Conservation (phyloP, 192 early-diverging fungal species). For the Obelidium mucronatum region DNA sequence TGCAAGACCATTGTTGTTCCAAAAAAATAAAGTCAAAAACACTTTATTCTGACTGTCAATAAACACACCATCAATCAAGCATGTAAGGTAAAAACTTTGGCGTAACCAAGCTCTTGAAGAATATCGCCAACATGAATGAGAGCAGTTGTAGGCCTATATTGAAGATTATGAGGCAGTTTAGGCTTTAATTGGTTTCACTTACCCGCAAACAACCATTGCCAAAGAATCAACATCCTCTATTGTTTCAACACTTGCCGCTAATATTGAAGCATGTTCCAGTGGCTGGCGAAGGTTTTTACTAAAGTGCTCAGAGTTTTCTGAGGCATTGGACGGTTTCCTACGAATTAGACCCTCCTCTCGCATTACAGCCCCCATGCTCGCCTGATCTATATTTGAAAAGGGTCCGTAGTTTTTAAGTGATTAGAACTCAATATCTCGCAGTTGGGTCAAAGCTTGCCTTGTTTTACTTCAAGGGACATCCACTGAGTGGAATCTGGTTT, state of each 20-base stretch:
- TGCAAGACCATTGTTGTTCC: too few relatives aligned
- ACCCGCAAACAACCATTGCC: too few relatives aligned
- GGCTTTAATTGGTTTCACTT: not conserved
- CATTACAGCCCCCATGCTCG: not conserved
- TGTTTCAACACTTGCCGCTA: not conserved
- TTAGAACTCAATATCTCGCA: not conserved
- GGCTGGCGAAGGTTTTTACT: not conserved
- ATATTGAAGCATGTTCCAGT: not conserved
- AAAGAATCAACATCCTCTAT: slow-evolving; percentile 8
- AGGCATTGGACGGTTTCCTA: too few relatives aligned
- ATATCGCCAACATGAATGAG: slow-evolving; percentile 20
- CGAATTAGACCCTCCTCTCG: slow-evolving; percentile 7
- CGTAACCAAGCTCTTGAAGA: slow-evolving; percentile 22
- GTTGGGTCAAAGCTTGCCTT: not conserved
- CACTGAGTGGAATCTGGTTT: slow-evolving; percentile 3
- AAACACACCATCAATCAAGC: not conserved
- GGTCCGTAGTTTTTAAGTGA: not conserved
- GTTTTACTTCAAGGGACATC: not conserved
- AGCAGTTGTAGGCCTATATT: slow-evolving; percentile 18
- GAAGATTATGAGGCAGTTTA: not conserved
- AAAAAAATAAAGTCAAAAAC: too few relatives aligned
- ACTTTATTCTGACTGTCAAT: not conserved
- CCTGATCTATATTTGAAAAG: not conserved
- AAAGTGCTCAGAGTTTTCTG: not conserved
- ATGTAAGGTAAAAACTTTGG: slow-evolving; percentile 14